These are phyloP conservation scores for Verbena officinalis DNA, from an alignment of 257 asterid genomes.

Conservation along the genomic window DNA sequence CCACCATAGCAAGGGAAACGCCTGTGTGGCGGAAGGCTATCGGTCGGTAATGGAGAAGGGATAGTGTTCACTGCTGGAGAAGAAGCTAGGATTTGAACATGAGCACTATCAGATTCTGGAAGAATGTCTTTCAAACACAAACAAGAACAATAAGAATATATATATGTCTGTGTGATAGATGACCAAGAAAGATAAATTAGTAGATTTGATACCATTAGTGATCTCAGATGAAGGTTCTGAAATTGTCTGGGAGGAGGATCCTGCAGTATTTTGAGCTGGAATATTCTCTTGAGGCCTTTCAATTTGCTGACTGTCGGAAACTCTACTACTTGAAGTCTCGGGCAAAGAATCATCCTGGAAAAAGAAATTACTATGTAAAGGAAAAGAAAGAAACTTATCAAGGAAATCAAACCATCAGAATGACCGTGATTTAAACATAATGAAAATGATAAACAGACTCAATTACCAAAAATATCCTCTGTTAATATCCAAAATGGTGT, in stretches of 20 bases:
- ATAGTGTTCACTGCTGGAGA: neutral
- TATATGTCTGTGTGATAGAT: neutral
- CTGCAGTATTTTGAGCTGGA: neutral
- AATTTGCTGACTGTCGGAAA: constrained; percentile 6
- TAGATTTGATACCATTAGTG: constrained; percentile 15
- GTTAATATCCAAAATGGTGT: too few species aligned
- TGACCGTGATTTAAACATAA: too few species aligned
- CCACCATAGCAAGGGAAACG: constrained; percentile 62
- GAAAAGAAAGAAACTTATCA: too few species aligned
- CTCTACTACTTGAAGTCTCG: constrained; percentile 11
- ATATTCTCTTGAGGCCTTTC: constrained; percentile 6
- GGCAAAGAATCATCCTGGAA: constrained; percentile 21
- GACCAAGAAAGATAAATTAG: neutral
- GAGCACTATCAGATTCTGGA: constrained; percentile 12
- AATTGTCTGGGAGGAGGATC: constrained; percentile 1
- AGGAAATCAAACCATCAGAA: too few species aligned
- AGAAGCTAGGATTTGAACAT: neutral
- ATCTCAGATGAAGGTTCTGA: constrained; percentile 2
- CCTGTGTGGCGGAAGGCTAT: neutral
- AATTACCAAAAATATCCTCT: too few species aligned
- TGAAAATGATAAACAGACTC: neutral
- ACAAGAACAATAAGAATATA: too few species aligned
- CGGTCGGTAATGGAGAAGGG: constrained; percentile 14
- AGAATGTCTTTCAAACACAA: constrained; percentile 30
- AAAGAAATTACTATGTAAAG: constrained; percentile 7